These are phyloP conservation scores for Plasmodium malariae DNA, from an alignment of 169 alveolate genomes.

Conservation along the genomic window DNA sequence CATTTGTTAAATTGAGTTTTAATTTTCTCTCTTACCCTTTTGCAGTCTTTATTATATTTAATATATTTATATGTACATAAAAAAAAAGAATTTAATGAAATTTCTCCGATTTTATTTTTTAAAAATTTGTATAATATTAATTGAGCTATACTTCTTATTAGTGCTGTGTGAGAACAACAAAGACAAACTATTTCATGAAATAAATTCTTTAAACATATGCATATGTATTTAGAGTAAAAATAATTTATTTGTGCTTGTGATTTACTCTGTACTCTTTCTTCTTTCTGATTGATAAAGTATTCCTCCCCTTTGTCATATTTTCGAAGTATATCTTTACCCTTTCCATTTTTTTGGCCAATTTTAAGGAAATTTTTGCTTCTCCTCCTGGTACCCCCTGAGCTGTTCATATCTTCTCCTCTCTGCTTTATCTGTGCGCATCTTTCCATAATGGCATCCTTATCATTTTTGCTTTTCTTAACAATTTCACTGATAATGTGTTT, in stretches of 20 bases:
- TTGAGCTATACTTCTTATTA: slow-evolving; percentile 54
- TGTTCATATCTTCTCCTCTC: not conserved
- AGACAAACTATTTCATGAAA: slow-evolving; percentile 1
- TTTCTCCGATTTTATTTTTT: slow-evolving; percentile 12
- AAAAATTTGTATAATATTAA: slow-evolving; percentile 26
- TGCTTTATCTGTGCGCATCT: not conserved
- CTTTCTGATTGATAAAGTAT: not conserved
- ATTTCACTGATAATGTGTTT: slow-evolving; percentile 17
- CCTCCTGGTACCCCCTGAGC: too few relatives aligned
- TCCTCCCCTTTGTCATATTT: not conserved
- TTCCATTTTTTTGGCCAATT: not conserved
- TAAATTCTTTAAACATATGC: slow-evolving; percentile 11
- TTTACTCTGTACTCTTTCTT: not conserved
- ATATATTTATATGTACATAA: slow-evolving; percentile 22
- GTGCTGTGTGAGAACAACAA: slow-evolving; percentile 65
- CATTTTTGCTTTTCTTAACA: slow-evolving; percentile 10
- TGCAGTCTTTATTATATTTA: slow-evolving; percentile 66
- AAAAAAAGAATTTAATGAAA: slow-evolving; percentile 21
- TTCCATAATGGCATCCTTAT: slow-evolving; percentile 1
- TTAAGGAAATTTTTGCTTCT: not conserved
- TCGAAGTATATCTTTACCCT: not conserved
- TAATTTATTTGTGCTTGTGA: not conserved
- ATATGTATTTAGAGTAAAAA: slow-evolving; percentile 38
- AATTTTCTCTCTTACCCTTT: slow-evolving; percentile 39
- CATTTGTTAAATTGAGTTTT: slow-evolving; percentile 34